Percentiles rank a stretch among this genome's conserved stretches.
Evolutionary conservation across 2,329 filamentous ascomycete genomes (phyloP).

Genomic region (Spiromastix sp.): DNA sequence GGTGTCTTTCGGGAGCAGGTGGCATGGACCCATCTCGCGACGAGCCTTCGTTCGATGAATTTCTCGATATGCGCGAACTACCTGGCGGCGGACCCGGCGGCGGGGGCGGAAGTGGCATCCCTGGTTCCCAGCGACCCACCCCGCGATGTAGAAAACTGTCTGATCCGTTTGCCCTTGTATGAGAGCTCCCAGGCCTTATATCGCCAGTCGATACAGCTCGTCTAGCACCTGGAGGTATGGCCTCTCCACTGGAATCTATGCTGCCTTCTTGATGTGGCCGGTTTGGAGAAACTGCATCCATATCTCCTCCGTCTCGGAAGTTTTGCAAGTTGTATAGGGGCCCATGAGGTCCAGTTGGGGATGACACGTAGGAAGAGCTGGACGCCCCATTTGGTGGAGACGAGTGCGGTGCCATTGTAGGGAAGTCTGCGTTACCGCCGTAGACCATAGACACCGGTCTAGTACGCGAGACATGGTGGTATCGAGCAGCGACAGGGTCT

Average conservation of each 20-base stretch:
- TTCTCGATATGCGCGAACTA: neutral
- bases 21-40: constrained; percentile 11
- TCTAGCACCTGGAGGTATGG: constrained; percentile 28
- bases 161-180: constrained; percentile 23
- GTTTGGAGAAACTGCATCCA: too few relatives aligned
- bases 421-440: too few relatives aligned
- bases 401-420: too few relatives aligned
- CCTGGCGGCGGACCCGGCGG: constrained; percentile 36
- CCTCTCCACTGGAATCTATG: too few relatives aligned
- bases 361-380: too few relatives aligned
- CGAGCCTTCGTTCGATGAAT: constrained; percentile 1
- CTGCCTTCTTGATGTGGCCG: too few relatives aligned
- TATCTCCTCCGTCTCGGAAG: too few relatives aligned
- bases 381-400: too few relatives aligned
- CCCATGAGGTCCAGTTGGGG: too few relatives aligned
- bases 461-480: constrained; percentile 7
- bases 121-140: constrained; percentile 29
- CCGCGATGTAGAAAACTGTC: constrained; percentile 14
- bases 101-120: constrained; percentile 38
- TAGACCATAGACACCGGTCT: constrained; percentile 8
- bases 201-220: constrained; percentile 37
- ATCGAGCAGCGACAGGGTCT: constrained; percentile 1
- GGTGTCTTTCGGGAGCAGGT: constrained; percentile 16
- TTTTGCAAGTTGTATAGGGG: too few relatives aligned
- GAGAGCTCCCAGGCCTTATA: constrained; percentile 25